Evolutionary conservation across 2,329 filamentous ascomycete genomes (phyloP), one percentile per base, ranked within the genome.

Genomic region (Verticillium nubilum): DNA sequence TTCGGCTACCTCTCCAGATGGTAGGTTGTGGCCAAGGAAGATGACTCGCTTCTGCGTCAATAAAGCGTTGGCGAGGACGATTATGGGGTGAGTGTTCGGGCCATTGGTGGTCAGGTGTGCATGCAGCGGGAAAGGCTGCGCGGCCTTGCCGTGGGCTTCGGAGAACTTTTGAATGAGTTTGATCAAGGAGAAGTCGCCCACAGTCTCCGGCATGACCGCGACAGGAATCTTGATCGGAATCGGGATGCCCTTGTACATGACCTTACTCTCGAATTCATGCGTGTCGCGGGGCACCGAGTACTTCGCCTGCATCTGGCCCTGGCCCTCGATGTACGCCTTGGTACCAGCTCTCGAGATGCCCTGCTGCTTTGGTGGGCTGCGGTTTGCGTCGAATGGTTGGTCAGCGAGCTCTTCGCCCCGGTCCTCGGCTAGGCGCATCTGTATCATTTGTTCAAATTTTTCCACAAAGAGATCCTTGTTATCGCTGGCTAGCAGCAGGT

Each of bases 91-190:
- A 0, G 95, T 99, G 66, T 84, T 88, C 15, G 90, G 82, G 3
- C 95, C 95, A 69, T 90, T 93, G 4, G 94, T 98, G 1, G 95
- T 99, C 17, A 99, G 84, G 73, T 99, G 95, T 12, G 93, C 86
- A 72, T 99, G 95, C 52, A 92, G 79, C 5, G 88, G 77, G 70
- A 98, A 99, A 1, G 92, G 87, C 67, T 96, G 90, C 4, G 92
- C 90, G 10, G 88, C 85, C 67, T 92, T 88, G n/a, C 87, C 77
- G 72, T 98, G 94, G 19, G 90, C 82, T 12, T 88, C 86, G 52
- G 91, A 91, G 73, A 98, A 98, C 58, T 91, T 97, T 68, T 97
- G 92, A 65, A 99, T 97, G 58, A 99, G 86, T 73, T 98, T 98
- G 76, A 99, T 90, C 60, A 99, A 82, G 37, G 93, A 98, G 71